A percentile compares a stretch with the other conserved stretches of the same genome.
Conservation (phyloP, 495 filamentous ascomycete genomes). For the Tuber aestivum region DNA sequence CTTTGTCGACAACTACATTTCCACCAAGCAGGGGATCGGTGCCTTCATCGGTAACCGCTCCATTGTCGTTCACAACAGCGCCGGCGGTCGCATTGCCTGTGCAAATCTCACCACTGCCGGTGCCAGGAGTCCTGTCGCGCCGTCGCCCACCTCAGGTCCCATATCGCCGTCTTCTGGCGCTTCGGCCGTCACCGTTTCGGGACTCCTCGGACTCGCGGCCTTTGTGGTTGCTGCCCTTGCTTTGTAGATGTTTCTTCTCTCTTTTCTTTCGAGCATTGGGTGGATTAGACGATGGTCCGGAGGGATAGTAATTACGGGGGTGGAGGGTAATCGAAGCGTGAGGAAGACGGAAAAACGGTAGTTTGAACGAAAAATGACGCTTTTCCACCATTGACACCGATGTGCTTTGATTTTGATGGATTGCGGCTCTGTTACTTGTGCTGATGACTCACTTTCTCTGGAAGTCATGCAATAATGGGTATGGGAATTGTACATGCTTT, state of each 20-base stretch:
- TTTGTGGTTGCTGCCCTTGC: not conserved
- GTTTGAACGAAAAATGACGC: not conserved
- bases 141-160: not conserved
- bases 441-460: not conserved
- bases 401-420: not conserved
- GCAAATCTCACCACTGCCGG: slow-evolving; percentile 56
- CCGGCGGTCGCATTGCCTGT: slow-evolving; percentile 66
- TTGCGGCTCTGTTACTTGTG: not conserved
- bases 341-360: not conserved
- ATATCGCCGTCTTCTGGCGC: not conserved
- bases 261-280: not conserved
- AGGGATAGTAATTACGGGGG: not conserved
- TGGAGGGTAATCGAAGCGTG: not conserved
- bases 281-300: not conserved
- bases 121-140: not conserved
- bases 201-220: not conserved
- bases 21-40: slow-evolving; percentile 51
- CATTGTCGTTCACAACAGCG: slow-evolving; percentile 67
- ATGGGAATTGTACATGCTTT: slow-evolving; percentile 1
- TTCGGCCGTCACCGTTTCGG: not conserved
- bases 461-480: not conserved
- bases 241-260: not conserved
- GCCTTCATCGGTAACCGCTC: slow-evolving; percentile 76
- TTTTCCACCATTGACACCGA: not conserved
- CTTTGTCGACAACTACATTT: slow-evolving; percentile 65